Evolutionary conservation across 2,329 filamentous ascomycete genomes (phyloP), one percentile per base, ranked within the genome.

Genomic region (Diaporthe citriasiana): DNA sequence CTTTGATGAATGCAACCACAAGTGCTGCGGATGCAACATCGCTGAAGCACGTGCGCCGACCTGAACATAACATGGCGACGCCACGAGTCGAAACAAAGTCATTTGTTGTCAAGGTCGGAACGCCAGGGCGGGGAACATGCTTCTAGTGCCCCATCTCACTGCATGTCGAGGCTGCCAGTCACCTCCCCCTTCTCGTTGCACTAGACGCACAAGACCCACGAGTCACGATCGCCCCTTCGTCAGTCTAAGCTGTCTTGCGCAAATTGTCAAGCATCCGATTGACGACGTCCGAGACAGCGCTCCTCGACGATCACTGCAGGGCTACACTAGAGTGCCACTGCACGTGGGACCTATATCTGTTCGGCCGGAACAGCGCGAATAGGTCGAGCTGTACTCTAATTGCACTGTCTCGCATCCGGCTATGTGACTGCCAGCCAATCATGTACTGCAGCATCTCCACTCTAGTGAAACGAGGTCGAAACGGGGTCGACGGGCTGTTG

Each of bases 271-370:
- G 63, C 47, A 33, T 53, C 63, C 63, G 63, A 53, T 66, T 68
- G 47, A 68, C 63, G 33, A 53, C 33, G 33, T 40, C 63, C 63
- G 63, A 68, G 63, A 68, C 63, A 68, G 33, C 63, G n/a, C 63
- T 22, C 47, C 45, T 38, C 30, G 63, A 40, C 63, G 63, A 68
- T 68, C 63, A 27, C n/a, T 53, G 63, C 63, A 68, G 63, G 63
- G 63, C 63, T 68, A n/a, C 22, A 68, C 63, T 68, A n/a, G 33
- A 68, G 45, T 53, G 63, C 33, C 63, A 53, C 47, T 25, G 33
- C 45, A 68, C 63, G 63, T 68, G 63, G 63, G 63, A 51, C 33
- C 63, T 53, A 68, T 68, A 68, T 68, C n/a, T 40, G 63, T 68
- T 68, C 33, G 45, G 47, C 63, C 63, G 63, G 47, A 68, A 27